Evolutionary conservation across 2,329 filamentous ascomycete species (phyloP), one percentile per base, ranked within the genome.

Genomic region (Eutypella sp.): DNA sequence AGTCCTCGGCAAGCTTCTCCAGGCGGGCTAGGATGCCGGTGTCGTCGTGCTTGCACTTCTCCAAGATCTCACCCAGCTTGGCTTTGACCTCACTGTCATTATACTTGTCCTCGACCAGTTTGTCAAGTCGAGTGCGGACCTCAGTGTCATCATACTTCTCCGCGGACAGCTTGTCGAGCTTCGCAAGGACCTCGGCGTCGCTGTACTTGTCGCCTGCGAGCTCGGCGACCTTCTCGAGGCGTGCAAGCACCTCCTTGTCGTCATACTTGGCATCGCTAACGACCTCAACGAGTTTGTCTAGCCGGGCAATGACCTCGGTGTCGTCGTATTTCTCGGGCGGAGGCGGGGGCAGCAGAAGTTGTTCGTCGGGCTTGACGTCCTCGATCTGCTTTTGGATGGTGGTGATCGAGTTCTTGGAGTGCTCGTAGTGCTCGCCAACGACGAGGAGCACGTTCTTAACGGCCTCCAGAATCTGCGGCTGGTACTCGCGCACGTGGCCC

Each of bases 381-480:
- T 82, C 69, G 49, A 85, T 78, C 59, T 75, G 79, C 48, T 78
- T 73, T 53, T 81, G 71, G 20, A 85, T 71, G 3, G 73, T 70
- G 6, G 66, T 73, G 1, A 74, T 70, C 0, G 84, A 78, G 38
- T 79, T 76, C 66, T 91, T 89, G 13, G 89, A 87, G 61, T 95
- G 88, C 56, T 95, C 89, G 58, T 87, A 96, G 63, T 97, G 91
- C 61, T 95, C 81, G 20, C 82, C 85, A 45, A 96, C 87, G 20
- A 95, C 76, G 7, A 82, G 74, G 33, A 95, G 75, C n/a, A 97
- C 82, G 57, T 96, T 88, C 57, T 89, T 86, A 53, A 99, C 81
- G 0, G 87, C 81, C 44, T 92, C 84, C 47, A 96, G 78, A 54
- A 97, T 87, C 68, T 95, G 87, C 1, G 93, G 93, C 56, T 96